phyloP scores from a whole-genome alignment of 1,284 basidiomycete species.

The Ganoderma leucocontextum region DNA sequence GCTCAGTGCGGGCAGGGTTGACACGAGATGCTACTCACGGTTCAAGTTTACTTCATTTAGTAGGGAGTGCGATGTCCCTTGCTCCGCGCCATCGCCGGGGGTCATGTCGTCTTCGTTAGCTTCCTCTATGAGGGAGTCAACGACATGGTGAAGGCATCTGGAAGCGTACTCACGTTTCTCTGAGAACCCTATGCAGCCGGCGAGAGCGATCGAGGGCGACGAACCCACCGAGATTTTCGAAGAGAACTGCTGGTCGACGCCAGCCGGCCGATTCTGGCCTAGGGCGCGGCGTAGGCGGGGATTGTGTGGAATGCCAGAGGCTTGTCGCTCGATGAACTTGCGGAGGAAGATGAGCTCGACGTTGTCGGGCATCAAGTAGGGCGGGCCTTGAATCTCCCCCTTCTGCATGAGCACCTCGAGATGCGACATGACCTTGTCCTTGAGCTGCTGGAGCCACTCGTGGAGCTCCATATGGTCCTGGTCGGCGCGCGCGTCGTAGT shows the following conservation, averaged over 20 bases:
- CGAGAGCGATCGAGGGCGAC: slow-evolving; percentile 35
- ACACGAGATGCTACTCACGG: slow-evolving; percentile 1
- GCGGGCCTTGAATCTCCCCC: slow-evolving; percentile 81
- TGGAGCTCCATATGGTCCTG: slow-evolving; percentile 87
- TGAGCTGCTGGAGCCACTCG: slow-evolving; percentile 84
- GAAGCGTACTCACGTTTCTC: slow-evolving; percentile 27
- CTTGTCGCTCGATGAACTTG: slow-evolving; percentile 81
- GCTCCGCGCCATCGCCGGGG: slow-evolving; percentile 28
- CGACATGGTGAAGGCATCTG: neutral
- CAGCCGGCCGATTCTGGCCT: slow-evolving; percentile 33
- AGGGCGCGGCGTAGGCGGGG: slow-evolving; percentile 66
- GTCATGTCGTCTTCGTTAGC: slow-evolving; percentile 27
- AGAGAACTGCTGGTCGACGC: slow-evolving; percentile 34
- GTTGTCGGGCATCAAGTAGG: slow-evolving; percentile 80
- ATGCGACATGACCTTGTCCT: slow-evolving; percentile 86
- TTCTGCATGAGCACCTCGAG: slow-evolving; percentile 85
- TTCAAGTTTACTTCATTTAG: slow-evolving; percentile 38
- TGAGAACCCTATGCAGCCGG: slow-evolving; percentile 31
- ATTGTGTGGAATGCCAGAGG: slow-evolving; percentile 74
- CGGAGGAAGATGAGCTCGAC: slow-evolving; percentile 78
- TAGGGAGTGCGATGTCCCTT: slow-evolving; percentile 31
- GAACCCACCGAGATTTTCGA: slow-evolving; percentile 34
- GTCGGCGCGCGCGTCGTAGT: slow-evolving; percentile 82
- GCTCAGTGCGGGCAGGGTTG: slow-evolving; percentile 2
- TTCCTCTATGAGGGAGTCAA: slow-evolving; percentile 19